Base-by-base conservation (phyloP, 2,329 filamentous ascomycete genomes). In the Paraconiothyrium sp. region DNA sequence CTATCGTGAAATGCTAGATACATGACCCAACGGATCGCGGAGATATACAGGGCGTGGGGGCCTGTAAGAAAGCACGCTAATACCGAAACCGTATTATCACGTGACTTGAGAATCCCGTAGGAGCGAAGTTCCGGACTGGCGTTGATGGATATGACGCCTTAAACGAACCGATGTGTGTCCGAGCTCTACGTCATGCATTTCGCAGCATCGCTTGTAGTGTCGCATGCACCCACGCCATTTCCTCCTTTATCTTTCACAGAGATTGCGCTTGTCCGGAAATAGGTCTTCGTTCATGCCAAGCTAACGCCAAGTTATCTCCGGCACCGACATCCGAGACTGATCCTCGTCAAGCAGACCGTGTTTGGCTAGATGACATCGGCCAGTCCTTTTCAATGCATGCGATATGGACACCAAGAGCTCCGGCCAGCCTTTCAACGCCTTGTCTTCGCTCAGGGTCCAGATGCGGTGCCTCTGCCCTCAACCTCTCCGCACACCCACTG, bases 341-440 rank as follows among this genome's bases (percentile, higher is more conserved):
- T 39, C 35, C 34, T 32, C 50, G 20, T 13, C 37, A 14, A 10
- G 10, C 22, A 39, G 44, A 35, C 35, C 32, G 10, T 32, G 46
- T 30, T 22, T 44, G 56, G 57, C 49, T 59, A 52, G 57, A 59
- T 35, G 57, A 37, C 48, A 27, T 54, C n/a, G 57, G 48, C 41
- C 39, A 43, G 41, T 37, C 54, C 54, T 22, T 55, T 56, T 56
- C 32, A 43, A 56, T 32, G 27, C 43, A 44, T 41, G 10, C 50
- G 43, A 47, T 22, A 46, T 34, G 52, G 13, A 32, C 39, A 35
- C 57, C 41, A 54, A 41, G 57, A 39, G 14, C 13, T 20, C 30
- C 49, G 39, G 32, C 7, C 32, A 16, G 41, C 41, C 30, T 30
- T 24, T n/a, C 24, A n/a, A 46, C 22, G 37, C 27, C 39, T 48